Percentiles rank a stretch among this genome's conserved stretches.
Evolutionary conservation across 495 filamentous ascomycete genomes (phyloP).

Genomic region (Penicillium fimorum): DNA sequence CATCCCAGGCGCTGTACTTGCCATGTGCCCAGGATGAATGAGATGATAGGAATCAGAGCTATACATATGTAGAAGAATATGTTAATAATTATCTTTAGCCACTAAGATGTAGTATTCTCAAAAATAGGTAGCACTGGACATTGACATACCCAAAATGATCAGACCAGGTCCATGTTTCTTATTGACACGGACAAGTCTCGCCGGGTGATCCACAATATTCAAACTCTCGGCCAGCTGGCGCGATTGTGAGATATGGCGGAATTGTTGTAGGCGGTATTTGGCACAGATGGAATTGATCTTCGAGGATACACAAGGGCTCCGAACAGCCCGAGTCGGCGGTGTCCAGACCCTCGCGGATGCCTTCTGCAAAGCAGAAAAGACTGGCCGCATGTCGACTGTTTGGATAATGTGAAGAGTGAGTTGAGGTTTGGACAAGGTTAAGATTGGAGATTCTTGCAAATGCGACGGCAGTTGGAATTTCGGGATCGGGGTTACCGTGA

Average conservation of each 20-base stretch:
- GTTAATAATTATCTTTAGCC: background rate
- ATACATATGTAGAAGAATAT: background rate
- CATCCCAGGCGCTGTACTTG: slow-evolving; percentile 90
- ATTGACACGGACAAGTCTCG: slow-evolving; percentile 68
- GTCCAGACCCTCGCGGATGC: slow-evolving; percentile 23
- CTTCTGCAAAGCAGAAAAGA: slow-evolving; percentile 33
- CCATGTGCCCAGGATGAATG: slow-evolving; percentile 90
- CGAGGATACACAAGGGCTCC: slow-evolving; percentile 18
- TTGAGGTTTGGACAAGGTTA: background rate
- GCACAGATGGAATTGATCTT: slow-evolving; percentile 38
- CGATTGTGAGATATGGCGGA: slow-evolving; percentile 30
- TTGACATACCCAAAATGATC: slow-evolving; percentile 65
- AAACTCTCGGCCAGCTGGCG: slow-evolving; percentile 28
- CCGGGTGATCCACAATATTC: slow-evolving; percentile 82
- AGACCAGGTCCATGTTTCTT: slow-evolving; percentile 78
- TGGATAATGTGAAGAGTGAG: background rate
- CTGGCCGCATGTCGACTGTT: slow-evolving; percentile 31
- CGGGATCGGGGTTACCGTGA: slow-evolving; percentile 10
- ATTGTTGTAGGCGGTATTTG: slow-evolving; percentile 41
- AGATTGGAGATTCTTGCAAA: background rate
- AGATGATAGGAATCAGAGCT: slow-evolving; percentile 88
- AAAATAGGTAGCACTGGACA: background rate
- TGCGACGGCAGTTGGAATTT: slow-evolving; percentile 15
- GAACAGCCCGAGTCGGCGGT: slow-evolving; percentile 21
- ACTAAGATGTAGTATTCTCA: background rate